Base-by-base conservation (phyloP, 352 stramenopile genomes). In the Globisporangium ultimum region DNA sequence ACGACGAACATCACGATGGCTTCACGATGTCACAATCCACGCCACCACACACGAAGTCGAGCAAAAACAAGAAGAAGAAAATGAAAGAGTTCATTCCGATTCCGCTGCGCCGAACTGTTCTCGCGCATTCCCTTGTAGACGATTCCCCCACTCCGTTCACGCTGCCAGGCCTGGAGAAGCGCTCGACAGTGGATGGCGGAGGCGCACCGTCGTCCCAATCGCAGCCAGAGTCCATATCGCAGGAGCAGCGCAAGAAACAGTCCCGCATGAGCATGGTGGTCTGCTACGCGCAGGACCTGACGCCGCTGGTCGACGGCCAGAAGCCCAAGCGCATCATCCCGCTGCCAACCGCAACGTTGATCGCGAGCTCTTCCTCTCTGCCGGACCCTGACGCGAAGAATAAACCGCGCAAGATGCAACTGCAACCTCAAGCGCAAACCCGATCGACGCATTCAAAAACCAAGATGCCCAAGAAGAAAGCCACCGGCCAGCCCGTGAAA, bases 261-360 rank as follows among this genome's bases (percentile, higher is more conserved):
- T 55, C 48, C 14, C 18, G 51, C 4, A 58, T 63, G 15, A 70
- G 78, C 47, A 73, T 72, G 54, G 58, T 77, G 53, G 68, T 55
- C 18, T 87, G 75, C 41, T 89, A 89, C 66, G 76, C 77, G 13
- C 77, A 89, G 50, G 80, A 89, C 43, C 61, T 89, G 14, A 78
- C 77, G 5, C 80, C 77, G 13, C 67, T 89, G 15, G 63, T 88
- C 34, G 51, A 82, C 45, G 80, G 77, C 8, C 48, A 63, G 17
- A 84, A 78, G 21, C 80, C 77, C 15, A 84, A 71, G 59, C 68
- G 17, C 13, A 53, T 50, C 43, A 60, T 24, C 42, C 28, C 49
- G 21, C 4, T 51, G 40, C 21, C 17, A 61, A 60, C 28, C 38
- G 13, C 36, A 51, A 43, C 28, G 28, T 6, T 5, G 7, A 36